Evolutionary conservation across 768 basidiomycete genomes (phyloP).

Genomic region (Scleroderma bovista): DNA sequence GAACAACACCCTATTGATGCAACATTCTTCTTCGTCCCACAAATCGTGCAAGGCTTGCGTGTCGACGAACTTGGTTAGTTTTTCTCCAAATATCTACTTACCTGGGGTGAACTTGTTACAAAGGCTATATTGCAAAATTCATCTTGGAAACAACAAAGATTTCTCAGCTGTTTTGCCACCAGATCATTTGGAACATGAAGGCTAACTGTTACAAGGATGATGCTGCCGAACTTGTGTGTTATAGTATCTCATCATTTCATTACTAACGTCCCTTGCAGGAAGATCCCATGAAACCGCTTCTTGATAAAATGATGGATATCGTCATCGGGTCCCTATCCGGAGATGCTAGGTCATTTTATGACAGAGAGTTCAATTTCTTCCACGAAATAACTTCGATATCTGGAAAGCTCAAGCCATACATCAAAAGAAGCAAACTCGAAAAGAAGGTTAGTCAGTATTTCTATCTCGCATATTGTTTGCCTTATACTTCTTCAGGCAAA

Average conservation of each 20-base stretch:
- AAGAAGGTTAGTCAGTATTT: conserved; percentile 64
- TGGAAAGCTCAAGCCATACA: conserved; percentile 92
- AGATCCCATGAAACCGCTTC: conserved; percentile 92
- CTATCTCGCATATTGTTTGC: not conserved
- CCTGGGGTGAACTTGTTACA: not conserved
- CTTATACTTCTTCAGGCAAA: conserved; percentile 59
- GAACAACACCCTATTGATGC: conserved; percentile 92
- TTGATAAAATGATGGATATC: conserved; percentile 79
- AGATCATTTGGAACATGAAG: conserved; percentile 99
- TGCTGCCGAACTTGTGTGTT: conserved; percentile 68
- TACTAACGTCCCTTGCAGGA: conserved; percentile 44
- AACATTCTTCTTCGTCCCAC: conserved; percentile 98
- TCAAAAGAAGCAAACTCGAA: conserved; percentile 92
- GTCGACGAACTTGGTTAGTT: conserved; percentile 77
- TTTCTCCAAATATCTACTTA: not conserved
- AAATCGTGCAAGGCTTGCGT: conserved; percentile 94
- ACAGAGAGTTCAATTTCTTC: conserved; percentile 94
- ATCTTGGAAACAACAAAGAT: conserved; percentile 97
- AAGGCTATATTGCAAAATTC: conserved; percentile 92
- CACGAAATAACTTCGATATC: conserved; percentile 96
- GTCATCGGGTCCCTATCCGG: conserved; percentile 87
- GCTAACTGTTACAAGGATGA: conserved; percentile 97
- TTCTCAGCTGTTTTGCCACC: conserved; percentile 96
- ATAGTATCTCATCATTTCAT: not conserved
- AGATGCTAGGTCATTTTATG: conserved; percentile 83